Conservation (phyloP, 805 yeast genomes). For the Naumovozyma castellii region DNA sequence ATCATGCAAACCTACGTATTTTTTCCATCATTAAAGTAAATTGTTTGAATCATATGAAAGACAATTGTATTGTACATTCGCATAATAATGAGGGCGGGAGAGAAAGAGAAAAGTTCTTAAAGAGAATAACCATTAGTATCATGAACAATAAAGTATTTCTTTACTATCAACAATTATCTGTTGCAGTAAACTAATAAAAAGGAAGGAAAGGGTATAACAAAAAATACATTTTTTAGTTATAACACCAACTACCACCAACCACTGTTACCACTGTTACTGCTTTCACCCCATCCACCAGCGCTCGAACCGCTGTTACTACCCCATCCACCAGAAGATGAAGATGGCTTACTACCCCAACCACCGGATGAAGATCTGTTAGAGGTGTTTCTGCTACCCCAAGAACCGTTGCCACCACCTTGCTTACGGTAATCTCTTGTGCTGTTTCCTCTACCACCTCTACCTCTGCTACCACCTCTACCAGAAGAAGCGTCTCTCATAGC, state of each 20-base stretch:
- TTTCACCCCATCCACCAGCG: no score
- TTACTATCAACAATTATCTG: no score
- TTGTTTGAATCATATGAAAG: not conserved
- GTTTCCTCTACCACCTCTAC: constrained; percentile 36
- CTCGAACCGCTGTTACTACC: not conserved
- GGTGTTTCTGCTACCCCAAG: constrained; percentile 23
- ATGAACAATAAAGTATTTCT: not conserved
- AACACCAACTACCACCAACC: constrained; percentile 2
- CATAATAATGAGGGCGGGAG: not conserved
- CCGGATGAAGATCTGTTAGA: constrained; percentile 20
- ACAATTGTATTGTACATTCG: not conserved
- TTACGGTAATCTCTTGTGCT: constrained; percentile 46
- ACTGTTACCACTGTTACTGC: not conserved
- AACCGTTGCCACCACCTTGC: constrained; percentile 26
- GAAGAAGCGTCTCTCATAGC: constrained; percentile 67
- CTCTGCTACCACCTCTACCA: constrained; percentile 49
- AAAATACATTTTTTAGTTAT: no score
- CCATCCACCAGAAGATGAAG: not conserved
- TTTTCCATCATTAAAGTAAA: not conserved
- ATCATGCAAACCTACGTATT: not conserved
- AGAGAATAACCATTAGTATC: not conserved
- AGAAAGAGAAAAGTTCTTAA: not conserved
- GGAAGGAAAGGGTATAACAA: not conserved
- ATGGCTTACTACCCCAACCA: constrained; percentile 22
- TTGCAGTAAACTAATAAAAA: not conserved